phyloP scores from a whole-genome alignment of 2,329 filamentous ascomycete genomes.

The Setomelanomma holmii region DNA sequence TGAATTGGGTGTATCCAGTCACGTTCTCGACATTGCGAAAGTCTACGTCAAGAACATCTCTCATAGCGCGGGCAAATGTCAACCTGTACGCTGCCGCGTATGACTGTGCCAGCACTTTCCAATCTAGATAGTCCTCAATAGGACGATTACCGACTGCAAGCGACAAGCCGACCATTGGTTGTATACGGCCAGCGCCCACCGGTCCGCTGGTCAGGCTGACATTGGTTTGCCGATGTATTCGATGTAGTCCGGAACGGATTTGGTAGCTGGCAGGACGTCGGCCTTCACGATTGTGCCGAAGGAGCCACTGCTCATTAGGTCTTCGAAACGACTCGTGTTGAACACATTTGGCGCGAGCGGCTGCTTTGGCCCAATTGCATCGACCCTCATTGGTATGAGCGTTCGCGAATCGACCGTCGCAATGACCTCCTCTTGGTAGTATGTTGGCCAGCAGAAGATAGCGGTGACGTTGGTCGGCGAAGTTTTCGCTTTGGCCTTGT shows the following conservation, averaged over 20 bases:
- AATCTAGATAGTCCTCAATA: constrained; percentile 45
- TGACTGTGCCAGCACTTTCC: constrained; percentile 35
- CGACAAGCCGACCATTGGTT: constrained; percentile 49
- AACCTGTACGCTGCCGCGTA: constrained; percentile 54
- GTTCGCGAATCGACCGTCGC: constrained; percentile 46
- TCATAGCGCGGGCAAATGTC: constrained; percentile 50
- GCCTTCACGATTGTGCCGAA: not conserved
- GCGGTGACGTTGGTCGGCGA: constrained; percentile 23
- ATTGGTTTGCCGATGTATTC: constrained; percentile 14
- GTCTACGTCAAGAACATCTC: constrained; percentile 32
- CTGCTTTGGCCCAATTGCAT: constrained; percentile 28
- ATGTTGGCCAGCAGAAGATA: constrained; percentile 40
- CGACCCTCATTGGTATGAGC: constrained; percentile 5
- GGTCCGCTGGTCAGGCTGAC: constrained; percentile 14
- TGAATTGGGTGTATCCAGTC: constrained; percentile 24
- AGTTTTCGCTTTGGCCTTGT: constrained; percentile 12
- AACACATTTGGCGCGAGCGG: constrained; percentile 36
- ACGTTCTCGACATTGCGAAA: constrained; percentile 7
- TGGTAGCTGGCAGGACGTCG: constrained; percentile 12
- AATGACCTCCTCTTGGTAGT: constrained; percentile 55
- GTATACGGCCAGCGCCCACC: not conserved
- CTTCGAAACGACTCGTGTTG: constrained; percentile 51
- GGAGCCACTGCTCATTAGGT: constrained; percentile 14
- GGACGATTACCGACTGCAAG: constrained; percentile 35
- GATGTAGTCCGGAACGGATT: constrained; percentile 11